Percentiles rank a stretch among this genome's conserved stretches.
These are phyloP conservation scores for Lyophyllum atratum DNA, from an alignment of 768 basidiomycete species.

Conservation along the genomic window DNA sequence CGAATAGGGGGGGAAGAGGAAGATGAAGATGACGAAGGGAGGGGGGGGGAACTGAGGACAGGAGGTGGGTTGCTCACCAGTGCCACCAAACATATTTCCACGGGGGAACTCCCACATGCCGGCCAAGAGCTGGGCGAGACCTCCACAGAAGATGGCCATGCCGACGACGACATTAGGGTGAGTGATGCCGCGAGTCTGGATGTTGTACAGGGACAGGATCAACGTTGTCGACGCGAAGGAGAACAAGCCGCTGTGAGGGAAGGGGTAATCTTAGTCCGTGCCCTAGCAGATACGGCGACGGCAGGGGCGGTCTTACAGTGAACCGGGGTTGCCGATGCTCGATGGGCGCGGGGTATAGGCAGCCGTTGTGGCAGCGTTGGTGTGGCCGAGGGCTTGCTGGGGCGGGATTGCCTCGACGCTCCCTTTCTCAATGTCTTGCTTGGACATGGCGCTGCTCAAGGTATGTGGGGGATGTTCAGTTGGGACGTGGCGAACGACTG, in stretches of 20 bases:
- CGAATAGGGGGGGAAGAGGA: background rate
- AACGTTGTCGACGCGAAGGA: conserved; percentile 85
- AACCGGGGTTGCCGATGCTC: conserved; percentile 60
- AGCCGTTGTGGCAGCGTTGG: conserved; percentile 16
- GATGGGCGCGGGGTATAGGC: conserved; percentile 27
- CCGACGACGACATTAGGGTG: conserved; percentile 76
- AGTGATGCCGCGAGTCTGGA: conserved; percentile 51
- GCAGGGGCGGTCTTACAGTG: conserved; percentile 40
- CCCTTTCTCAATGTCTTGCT: conserved; percentile 39
- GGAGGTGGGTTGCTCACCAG: conserved; percentile 60
- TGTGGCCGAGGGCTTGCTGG: conserved; percentile 25
- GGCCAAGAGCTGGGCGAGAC: conserved; percentile 82
- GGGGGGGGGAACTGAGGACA: conserved; percentile 42
- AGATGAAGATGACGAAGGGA: conserved; percentile 3
- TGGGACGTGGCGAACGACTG: background rate
- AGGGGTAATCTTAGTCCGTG: conserved; percentile 8
- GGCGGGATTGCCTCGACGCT: conserved; percentile 28
- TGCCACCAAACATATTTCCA: conserved; percentile 71
- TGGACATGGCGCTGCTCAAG: conserved; percentile 6
- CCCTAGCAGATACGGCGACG: background rate
- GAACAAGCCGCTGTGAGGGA: conserved; percentile 62
- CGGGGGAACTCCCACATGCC: conserved; percentile 87
- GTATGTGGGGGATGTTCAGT: background rate
- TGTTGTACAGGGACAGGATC: conserved; percentile 76
- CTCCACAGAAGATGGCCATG: conserved; percentile 85